phyloP scores from a whole-genome alignment of 2,329 filamentous ascomycete species.

The Botrytis pseudocinerea region DNA sequence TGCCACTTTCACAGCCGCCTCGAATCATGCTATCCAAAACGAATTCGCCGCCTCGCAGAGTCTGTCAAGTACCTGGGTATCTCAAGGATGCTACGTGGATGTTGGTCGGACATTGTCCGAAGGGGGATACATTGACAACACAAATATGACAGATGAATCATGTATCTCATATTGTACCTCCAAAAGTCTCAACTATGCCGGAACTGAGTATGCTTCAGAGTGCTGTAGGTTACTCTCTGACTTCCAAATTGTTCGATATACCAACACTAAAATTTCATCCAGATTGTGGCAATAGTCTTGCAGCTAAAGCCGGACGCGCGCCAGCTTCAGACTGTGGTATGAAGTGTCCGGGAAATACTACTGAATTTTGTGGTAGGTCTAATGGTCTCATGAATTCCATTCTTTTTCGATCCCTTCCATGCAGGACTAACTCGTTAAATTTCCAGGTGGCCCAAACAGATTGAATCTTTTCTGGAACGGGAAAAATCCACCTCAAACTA shows the following conservation, averaged over 20 bases:
- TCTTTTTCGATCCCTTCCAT: background rate
- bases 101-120: constrained; percentile 31
- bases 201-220: constrained; percentile 36
- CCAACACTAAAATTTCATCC: constrained; percentile 6
- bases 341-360: constrained; percentile 37
- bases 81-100: constrained; percentile 36
- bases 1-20: background rate
- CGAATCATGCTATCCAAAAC: background rate
- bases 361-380: constrained; percentile 40
- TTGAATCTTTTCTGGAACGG: constrained; percentile 39
- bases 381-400: background rate
- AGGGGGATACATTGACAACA: constrained; percentile 27
- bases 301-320: constrained; percentile 25
- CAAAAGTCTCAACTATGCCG: constrained; percentile 34
- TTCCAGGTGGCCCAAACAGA: constrained; percentile 33
- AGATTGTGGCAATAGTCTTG: constrained; percentile 34
- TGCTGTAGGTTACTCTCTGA: constrained; percentile 34
- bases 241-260: constrained; percentile 16
- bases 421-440: background rate
- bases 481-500: constrained; percentile 30
- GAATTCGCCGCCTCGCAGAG: constrained; percentile 19
- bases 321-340: constrained; percentile 33
- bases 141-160: constrained; percentile 34
- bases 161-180: constrained; percentile 36
- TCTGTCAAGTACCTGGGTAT: constrained; percentile 33